Base-by-base conservation (phyloP, 768 basidiomycete genomes). In the Trametes sanguinea region DNA sequence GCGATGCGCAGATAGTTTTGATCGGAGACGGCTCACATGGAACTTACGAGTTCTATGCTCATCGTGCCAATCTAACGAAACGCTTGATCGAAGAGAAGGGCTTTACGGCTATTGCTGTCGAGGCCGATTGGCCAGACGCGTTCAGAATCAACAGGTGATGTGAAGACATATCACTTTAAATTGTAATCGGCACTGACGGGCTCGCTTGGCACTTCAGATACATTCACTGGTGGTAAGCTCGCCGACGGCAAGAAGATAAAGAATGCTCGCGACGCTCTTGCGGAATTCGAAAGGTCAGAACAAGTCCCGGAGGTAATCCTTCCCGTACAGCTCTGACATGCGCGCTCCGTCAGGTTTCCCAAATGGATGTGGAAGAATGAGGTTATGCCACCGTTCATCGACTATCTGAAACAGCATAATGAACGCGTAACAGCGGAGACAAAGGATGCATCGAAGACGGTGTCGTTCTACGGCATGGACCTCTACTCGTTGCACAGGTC, bases 51-150 rank as follows among this genome's bases (percentile, higher is more conserved):
- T 72, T 73, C 60, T 73, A 75, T 54, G 60, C 66, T 17, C 67
- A 72, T 52, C 69, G 72, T 9, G 73, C 71, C 33, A 70, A 68
- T 51, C 64, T 72, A 46, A 73, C 70, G 27, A 67, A 71, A 48
- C 69, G 67, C 11, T 64, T 73, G 42, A 70, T 72, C 62, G 66
- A 68, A 56, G 67, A 72, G 50, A 69, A 71, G 57, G 70, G 69
- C 44, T 74, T 73, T 62, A 69, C 67, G 11, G 67, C 68, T 16
- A 64, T 71, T 9, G 70, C 71, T 16, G 63, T 70, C 14, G 72
- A 73, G 59, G 72, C 72, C 40, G 72, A 73, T 63, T 74, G 71
- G 71, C 72, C 73, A n/a, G 73, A 74, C 61, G 72, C 71, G 9
- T 66, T 68, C 54, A 65, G 64, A n/a, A 68, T 72, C 57, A 69